A percentile compares a stretch with the other conserved stretches of the same genome.
phyloP scores from a whole-genome alignment of 768 basidiomycete genomes.

The Mycena belliarum region DNA sequence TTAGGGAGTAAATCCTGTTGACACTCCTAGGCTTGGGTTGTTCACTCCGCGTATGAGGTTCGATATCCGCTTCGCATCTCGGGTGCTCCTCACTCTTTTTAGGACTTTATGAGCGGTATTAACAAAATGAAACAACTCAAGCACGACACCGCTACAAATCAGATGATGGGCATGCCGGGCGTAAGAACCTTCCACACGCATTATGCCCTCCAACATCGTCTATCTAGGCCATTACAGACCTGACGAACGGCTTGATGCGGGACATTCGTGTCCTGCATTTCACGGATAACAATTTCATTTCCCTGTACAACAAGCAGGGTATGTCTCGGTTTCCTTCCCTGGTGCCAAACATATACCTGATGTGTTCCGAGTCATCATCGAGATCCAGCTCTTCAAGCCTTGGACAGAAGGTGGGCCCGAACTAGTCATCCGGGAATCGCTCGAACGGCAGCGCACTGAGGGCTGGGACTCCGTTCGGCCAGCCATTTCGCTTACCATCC shows the following conservation, averaged over 20 bases:
- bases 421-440: slow-evolving; percentile 17
- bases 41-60: slow-evolving; percentile 21
- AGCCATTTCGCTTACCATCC: slow-evolving; percentile 18
- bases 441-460: slow-evolving; percentile 16
- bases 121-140: slow-evolving; percentile 5
- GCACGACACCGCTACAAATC: neutral
- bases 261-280: slow-evolving; percentile 24
- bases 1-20: no score
- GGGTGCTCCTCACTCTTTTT: neutral
- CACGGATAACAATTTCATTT: slow-evolving; percentile 9
- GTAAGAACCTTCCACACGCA: neutral
- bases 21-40: slow-evolving; percentile 22
- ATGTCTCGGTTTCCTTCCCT: neutral
- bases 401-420: slow-evolving; percentile 11
- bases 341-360: neutral
- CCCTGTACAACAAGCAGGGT: slow-evolving; percentile 20
- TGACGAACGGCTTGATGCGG: slow-evolving; percentile 22
- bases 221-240: slow-evolving; percentile 8
- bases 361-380: slow-evolving; percentile 9
- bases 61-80: neutral
- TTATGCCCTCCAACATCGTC: neutral
- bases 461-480: slow-evolving; percentile 21
- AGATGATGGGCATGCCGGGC: slow-evolving; percentile 9
- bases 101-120: slow-evolving; percentile 20
- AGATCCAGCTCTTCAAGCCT: neutral